Evolutionary conservation across 768 basidiomycete genomes (phyloP), one percentile per base, ranked within the genome.

Genomic region (Naematelia aurantialba): DNA sequence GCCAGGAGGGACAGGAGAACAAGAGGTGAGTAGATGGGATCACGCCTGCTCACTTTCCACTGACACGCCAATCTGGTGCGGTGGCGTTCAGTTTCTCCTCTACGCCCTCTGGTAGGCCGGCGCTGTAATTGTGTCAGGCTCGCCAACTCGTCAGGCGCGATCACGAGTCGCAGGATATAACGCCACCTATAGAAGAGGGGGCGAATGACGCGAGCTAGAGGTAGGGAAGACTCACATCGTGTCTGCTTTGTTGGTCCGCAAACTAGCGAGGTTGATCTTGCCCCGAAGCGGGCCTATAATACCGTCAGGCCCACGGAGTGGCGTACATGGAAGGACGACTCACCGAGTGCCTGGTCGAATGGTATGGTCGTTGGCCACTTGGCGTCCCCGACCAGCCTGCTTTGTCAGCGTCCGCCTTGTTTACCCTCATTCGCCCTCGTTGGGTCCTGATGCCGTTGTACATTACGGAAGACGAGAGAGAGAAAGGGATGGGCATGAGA

Each of bases 231-330:
- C 75, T 56, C 53, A 76, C 72, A 86, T 88, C 1, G 96, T 91
- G 70, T 97, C 92, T 0, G 94, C 94, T 76, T 99, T 99, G 80
- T 88, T 90, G 0, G 94, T 98, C 17, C 94, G 83, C 59, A 97
- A 78, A 69, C 89, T 90, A 24, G 97, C 78, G 5, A 96, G 72
- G 0, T 88, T 87, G 78, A 94, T 89, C 8, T 85, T 79, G 0
- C 89, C 88, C 0, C 84, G 83, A 10, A 97, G 77, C 1, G 89
- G 88, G 3, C 91, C 89, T 86, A 51, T 10, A n/a, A n/a, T n/a
- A n/a, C 5, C 48, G 10, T 34, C 46, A 60, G 30, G n/a, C n/a
- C n/a, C n/a, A n/a, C n/a, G n/a, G n/a, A n/a, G n/a, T n/a, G n/a
- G n/a, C n/a, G n/a, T 39, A 39, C 34, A 39, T 17, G 34, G 8